Conservation (phyloP, 2,329 filamentous ascomycete genomes). For the Trichophyton equinum region DNA sequence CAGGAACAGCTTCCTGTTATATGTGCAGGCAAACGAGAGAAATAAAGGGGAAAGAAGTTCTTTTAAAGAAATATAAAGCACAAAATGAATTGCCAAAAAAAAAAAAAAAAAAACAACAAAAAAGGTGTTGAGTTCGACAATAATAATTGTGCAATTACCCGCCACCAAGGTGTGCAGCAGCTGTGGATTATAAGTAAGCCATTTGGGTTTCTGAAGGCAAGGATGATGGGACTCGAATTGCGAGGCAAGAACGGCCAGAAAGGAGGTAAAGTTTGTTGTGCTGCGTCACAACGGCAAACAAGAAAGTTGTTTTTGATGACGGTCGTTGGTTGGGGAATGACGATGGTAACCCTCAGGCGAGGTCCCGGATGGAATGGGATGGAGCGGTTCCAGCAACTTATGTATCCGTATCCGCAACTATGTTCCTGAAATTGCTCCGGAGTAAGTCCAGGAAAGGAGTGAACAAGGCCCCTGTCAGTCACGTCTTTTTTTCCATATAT, state of each 20-base stretch:
- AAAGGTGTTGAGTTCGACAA: background rate
- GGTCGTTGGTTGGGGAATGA: background rate
- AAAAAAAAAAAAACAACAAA: background rate
- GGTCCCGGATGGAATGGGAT: background rate
- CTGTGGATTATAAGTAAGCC: conserved; percentile 1
- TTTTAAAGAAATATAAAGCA: background rate
- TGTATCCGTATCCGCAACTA: background rate
- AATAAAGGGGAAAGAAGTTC: background rate
- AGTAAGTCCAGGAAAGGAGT: background rate
- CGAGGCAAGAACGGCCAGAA: background rate
- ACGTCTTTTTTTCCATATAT: background rate
- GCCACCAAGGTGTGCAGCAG: conserved; percentile 2
- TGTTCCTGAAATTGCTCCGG: conserved; percentile 1
- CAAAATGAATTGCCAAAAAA: background rate
- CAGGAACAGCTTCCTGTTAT: background rate
- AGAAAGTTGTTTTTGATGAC: background rate
- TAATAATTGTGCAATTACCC: background rate
- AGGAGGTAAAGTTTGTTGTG: background rate
- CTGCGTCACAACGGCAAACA: conserved; percentile 1
- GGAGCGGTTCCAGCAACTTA: conserved; percentile 4
- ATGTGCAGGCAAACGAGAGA: background rate
- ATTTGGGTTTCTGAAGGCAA: conserved; percentile 5
- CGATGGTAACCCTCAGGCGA: background rate
- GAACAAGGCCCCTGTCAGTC: background rate
- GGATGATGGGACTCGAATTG: conserved; percentile 1